Percentiles rank a stretch among this genome's conserved stretches.
These are phyloP conservation scores for Gossypium gossypioides DNA, from an alignment of 441 rosid species.

Conservation along the genomic window DNA sequence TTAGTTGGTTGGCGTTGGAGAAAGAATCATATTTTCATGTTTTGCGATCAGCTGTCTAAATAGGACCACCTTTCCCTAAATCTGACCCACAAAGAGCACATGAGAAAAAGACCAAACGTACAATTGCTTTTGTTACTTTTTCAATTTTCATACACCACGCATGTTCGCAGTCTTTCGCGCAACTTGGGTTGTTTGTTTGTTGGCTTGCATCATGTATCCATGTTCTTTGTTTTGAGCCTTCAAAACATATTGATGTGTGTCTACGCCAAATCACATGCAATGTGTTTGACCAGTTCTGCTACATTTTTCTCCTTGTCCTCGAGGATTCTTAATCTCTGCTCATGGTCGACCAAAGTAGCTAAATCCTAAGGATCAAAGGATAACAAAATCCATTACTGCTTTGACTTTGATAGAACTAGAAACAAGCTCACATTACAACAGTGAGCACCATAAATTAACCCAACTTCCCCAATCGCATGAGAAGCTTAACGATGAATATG, in stretches of 20 bases:
- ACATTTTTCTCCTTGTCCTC: not conserved
- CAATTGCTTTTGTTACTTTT: not conserved
- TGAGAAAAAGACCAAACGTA: not conserved
- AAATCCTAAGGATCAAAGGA: not conserved
- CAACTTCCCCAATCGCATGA: not conserved
- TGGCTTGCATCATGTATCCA: not conserved
- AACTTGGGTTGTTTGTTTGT: not conserved
- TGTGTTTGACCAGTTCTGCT: not conserved
- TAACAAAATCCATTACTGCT: not conserved
- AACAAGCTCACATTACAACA: not conserved
- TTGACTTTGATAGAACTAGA: not conserved
- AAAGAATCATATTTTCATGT: not conserved
- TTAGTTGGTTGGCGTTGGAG: not conserved
- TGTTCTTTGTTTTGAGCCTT: not conserved
- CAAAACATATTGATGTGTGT: not conserved
- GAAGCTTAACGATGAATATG: not conserved
- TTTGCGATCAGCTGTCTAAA: not conserved
- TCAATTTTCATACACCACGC: constrained; percentile 3
- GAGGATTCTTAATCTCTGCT: not conserved
- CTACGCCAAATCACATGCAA: not conserved
- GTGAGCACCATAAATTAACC: not conserved
- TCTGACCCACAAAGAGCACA: not conserved
- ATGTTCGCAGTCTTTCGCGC: constrained; percentile 7
- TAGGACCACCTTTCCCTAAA: not conserved
- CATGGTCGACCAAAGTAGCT: not conserved